These are phyloP conservation scores for Pseudogymnoascus sp. DNA, from an alignment of 2,329 filamentous ascomycete genomes.

Conservation along the genomic window DNA sequence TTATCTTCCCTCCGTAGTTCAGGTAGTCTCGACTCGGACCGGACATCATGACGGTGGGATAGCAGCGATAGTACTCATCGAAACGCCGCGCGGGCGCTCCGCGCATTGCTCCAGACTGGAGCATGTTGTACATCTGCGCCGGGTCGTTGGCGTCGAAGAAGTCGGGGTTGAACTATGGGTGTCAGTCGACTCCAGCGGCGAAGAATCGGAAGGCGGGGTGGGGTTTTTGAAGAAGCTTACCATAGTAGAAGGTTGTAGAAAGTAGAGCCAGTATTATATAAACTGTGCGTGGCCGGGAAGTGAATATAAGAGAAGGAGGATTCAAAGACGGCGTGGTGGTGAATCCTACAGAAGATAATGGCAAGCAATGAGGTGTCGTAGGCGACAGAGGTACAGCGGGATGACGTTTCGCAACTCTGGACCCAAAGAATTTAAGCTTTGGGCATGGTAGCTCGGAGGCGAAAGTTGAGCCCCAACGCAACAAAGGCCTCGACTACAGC, in stretches of 20 bases:
- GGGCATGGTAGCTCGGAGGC: background rate
- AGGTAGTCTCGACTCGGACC: slow-evolving; percentile 81
- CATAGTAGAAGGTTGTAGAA: background rate
- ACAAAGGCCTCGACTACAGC: background rate
- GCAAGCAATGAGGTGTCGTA: background rate
- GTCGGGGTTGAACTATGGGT: slow-evolving; percentile 20
- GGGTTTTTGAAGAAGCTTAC: background rate
- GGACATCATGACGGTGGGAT: slow-evolving; percentile 88
- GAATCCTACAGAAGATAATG: background rate
- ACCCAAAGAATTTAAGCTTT: background rate
- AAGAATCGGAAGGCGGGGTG: background rate
- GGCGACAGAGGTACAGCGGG: slow-evolving; percentile 1
- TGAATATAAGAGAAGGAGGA: background rate
- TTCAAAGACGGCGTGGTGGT: background rate
- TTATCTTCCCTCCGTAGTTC: slow-evolving; percentile 96
- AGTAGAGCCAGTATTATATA: background rate
- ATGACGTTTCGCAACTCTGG: slow-evolving; percentile 2
- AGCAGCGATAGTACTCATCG: slow-evolving; percentile 98
- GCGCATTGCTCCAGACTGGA: slow-evolving; percentile 19
- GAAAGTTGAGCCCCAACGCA: background rate
- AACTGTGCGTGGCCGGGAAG: background rate
- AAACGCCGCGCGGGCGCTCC: slow-evolving; percentile 59
- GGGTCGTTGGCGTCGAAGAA: slow-evolving; percentile 25
- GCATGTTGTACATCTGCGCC: slow-evolving; percentile 25
- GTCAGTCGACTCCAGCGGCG: slow-evolving; percentile 11